phyloP scores from a whole-genome alignment of 768 basidiomycete genomes.

The Amanita rimosa region DNA sequence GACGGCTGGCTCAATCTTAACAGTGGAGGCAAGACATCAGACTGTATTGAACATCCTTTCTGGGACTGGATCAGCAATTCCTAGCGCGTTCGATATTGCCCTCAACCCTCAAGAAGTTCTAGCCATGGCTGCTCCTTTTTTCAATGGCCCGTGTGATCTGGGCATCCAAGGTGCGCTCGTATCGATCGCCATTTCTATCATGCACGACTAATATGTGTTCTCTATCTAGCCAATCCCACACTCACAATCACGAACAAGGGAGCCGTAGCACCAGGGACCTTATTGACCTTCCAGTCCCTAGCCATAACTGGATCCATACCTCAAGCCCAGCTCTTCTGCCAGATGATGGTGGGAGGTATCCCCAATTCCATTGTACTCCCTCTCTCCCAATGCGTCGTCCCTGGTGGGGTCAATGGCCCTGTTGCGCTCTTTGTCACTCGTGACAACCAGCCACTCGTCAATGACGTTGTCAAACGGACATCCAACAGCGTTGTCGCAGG shows the following conservation, averaged over 20 bases:
- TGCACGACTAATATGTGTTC: background rate
- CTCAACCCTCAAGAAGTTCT: conserved; percentile 63
- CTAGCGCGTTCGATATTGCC: conserved; percentile 62
- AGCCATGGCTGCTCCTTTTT: conserved; percentile 55
- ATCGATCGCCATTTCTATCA: background rate
- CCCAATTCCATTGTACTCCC: conserved; percentile 48
- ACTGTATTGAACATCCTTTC: conserved; percentile 64
- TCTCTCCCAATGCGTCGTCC: conserved; percentile 50
- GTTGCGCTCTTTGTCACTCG: conserved; percentile 64
- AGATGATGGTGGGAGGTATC: conserved; percentile 62
- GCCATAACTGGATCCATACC: conserved; percentile 37
- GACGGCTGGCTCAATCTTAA: conserved; percentile 64
- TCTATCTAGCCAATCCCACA: conserved; percentile 38
- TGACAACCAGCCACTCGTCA: conserved; percentile 48
- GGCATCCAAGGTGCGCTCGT: conserved; percentile 38
- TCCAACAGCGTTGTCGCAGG: conserved; percentile 53
- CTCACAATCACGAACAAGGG: conserved; percentile 56
- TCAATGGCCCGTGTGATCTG: conserved; percentile 51
- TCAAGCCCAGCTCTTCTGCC: conserved; percentile 48
- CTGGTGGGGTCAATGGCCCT: conserved; percentile 58
- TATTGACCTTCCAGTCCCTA: conserved; percentile 45
- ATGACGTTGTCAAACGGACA: conserved; percentile 48
- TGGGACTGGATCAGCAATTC: conserved; percentile 44
- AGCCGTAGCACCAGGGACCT: conserved; percentile 43
- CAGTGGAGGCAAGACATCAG: conserved; percentile 78